Evolutionary conservation across 805 yeast species (phyloP).

Genomic region (Saccharomycopsis amapae): DNA sequence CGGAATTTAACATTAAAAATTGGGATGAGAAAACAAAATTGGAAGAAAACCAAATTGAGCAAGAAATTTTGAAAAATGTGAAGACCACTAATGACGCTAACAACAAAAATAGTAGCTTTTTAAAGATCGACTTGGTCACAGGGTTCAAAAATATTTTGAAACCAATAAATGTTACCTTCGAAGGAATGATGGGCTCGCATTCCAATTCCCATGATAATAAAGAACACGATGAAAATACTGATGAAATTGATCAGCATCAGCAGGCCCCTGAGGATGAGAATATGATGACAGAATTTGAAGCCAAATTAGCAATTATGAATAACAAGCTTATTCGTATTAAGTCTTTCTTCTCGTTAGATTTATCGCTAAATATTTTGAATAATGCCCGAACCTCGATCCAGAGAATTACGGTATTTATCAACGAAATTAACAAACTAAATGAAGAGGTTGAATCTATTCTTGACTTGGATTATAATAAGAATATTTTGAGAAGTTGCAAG

Average conservation of each 20-base stretch:
- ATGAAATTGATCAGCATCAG: slow-evolving; percentile 23
- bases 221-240: slow-evolving; percentile 28
- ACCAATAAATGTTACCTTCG: slow-evolving; percentile 20
- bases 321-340: slow-evolving; percentile 71
- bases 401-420: slow-evolving; percentile 44
- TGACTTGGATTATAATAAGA: slow-evolving; percentile 29
- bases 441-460: slow-evolving; percentile 28
- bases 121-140: slow-evolving; percentile 43
- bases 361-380: slow-evolving; percentile 64
- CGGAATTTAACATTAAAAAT: slow-evolving; percentile 31
- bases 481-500: slow-evolving; percentile 29
- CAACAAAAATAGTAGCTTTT: slow-evolving; percentile 31
- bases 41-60: slow-evolving; percentile 34
- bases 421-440: slow-evolving; percentile 8
- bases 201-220: slow-evolving; percentile 23
- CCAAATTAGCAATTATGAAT: slow-evolving; percentile 68
- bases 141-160: slow-evolving; percentile 57
- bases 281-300: slow-evolving; percentile 59
- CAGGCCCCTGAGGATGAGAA: slow-evolving; percentile 26
- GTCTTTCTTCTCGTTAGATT: slow-evolving; percentile 70
- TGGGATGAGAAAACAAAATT: slow-evolving; percentile 34
- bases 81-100: slow-evolving; percentile 24
- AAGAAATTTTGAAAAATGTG: slow-evolving; percentile 31
- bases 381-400: slow-evolving; percentile 60
- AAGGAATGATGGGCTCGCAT: slow-evolving; percentile 8